phyloP scores from a whole-genome alignment of 1,284 basidiomycete genomes.

The Takashimella tepidaria region DNA sequence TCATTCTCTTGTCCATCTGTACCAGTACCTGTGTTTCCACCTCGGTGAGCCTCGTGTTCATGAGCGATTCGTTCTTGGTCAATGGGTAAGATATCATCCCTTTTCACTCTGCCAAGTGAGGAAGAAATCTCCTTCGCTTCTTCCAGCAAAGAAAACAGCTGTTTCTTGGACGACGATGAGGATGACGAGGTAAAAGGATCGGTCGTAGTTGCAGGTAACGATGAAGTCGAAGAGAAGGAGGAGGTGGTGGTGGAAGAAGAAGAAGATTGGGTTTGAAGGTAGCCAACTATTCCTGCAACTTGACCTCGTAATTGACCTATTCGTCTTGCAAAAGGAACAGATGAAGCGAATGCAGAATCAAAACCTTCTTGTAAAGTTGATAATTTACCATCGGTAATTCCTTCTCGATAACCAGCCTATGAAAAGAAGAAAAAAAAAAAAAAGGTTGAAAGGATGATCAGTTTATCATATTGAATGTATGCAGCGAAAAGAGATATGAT shows the following conservation, averaged over 20 bases:
- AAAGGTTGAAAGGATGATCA: not conserved
- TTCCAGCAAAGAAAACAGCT: too few species aligned
- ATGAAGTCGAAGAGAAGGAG: not conserved
- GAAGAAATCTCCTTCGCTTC: slow-evolving; percentile 56
- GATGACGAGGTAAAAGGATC: not conserved
- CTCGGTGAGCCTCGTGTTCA: slow-evolving; percentile 34
- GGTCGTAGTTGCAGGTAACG: slow-evolving; percentile 48
- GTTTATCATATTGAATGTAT: too few species aligned
- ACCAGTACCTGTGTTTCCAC: slow-evolving; percentile 43
- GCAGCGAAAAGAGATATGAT: too few species aligned
- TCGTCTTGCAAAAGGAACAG: slow-evolving; percentile 47
- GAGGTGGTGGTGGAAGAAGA: slow-evolving; percentile 1
- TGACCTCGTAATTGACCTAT: slow-evolving; percentile 50
- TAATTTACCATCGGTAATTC: slow-evolving; percentile 54
- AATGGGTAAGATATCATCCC: slow-evolving; percentile 35
- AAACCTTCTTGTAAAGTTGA: slow-evolving; percentile 53
- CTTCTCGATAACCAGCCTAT: slow-evolving; percentile 55
- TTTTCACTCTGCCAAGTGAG: slow-evolving; percentile 25
- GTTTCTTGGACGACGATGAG: too few species aligned
- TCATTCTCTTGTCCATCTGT: slow-evolving; percentile 57
- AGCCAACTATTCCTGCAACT: not conserved
- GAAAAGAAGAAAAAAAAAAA: not conserved
- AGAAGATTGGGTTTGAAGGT: not conserved
- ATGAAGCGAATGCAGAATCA: slow-evolving; percentile 50
- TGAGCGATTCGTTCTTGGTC: slow-evolving; percentile 43